A percentile compares a stretch with the other conserved stretches of the same genome.
Conservation (phyloP, 176 grass and related monocot genomes). For the barley (Hordeum vulgare) region DNA sequence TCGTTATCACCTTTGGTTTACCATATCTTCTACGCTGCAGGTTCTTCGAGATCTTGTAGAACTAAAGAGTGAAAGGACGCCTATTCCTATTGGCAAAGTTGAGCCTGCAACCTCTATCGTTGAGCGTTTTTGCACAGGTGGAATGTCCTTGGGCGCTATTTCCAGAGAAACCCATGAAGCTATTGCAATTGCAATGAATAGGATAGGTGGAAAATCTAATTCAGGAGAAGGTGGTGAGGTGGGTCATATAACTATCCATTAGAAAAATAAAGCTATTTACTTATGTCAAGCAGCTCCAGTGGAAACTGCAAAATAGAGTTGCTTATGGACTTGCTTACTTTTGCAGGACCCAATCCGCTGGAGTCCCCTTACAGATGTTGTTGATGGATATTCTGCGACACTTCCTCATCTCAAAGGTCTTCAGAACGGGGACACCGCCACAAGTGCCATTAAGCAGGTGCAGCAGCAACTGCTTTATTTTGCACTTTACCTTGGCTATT, state of each 20-base stretch:
- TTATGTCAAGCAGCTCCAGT: conserved; percentile 4
- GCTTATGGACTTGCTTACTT: conserved; percentile 30
- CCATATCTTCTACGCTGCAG: conserved; percentile 28
- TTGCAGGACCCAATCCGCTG: conserved; percentile 95
- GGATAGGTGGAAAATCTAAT: conserved; percentile 96
- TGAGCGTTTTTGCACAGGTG: conserved; percentile 97
- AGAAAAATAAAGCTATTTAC: conserved; percentile 13
- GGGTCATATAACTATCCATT: conserved; percentile 25
- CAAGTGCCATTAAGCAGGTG: conserved; percentile 99
- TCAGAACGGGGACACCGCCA: conserved; percentile 98
- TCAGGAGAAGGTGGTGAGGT: conserved; percentile 99
- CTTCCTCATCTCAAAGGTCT: conserved; percentile 99
- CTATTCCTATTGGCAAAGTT: conserved; percentile 95
- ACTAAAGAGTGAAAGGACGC: conserved; percentile 60
- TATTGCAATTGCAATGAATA: conserved; percentile 99
- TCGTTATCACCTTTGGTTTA: conserved; percentile 16
- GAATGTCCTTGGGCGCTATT: conserved; percentile 99
- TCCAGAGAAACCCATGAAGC: conserved; percentile 99
- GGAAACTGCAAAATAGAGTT: conserved; percentile 8
- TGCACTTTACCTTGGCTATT: neutral
- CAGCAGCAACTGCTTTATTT: conserved; percentile 1
- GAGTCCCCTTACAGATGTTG: conserved; percentile 92
- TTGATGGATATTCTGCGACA: conserved; percentile 98
- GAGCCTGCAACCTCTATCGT: conserved; percentile 92
- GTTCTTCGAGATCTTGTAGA: conserved; percentile 99